Evolutionary conservation across 2,329 filamentous ascomycete genomes (phyloP).

Genomic region (Talaromyces sp.): DNA sequence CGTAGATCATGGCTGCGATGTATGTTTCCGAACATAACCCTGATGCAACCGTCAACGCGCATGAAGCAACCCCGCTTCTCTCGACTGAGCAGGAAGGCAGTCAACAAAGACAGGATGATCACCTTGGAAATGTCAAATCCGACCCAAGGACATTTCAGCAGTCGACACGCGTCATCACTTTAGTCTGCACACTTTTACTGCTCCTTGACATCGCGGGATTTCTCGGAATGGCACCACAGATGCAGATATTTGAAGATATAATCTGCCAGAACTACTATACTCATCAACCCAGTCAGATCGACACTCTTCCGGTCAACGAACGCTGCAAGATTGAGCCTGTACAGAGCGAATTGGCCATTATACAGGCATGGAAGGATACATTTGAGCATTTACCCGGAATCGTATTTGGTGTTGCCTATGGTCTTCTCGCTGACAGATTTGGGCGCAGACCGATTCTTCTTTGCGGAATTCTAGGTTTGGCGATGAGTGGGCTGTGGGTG

Average conservation of each 20-base stretch:
- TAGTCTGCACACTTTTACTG: slow-evolving; percentile 6
- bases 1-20: background rate
- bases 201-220: slow-evolving; percentile 24
- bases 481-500: slow-evolving; percentile 26
- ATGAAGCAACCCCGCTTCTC: background rate
- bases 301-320: slow-evolving; percentile 5
- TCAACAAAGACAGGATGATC: background rate
- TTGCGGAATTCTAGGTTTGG: slow-evolving; percentile 23
- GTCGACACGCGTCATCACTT: background rate
- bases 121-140: background rate
- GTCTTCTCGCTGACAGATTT: slow-evolving; percentile 28
- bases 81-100: background rate
- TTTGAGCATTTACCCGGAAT: slow-evolving; percentile 21
- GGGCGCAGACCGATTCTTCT: slow-evolving; percentile 28
- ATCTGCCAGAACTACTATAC: slow-evolving; percentile 26
- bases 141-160: background rate
- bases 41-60: background rate
- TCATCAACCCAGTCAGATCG: background rate
- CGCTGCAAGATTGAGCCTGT: slow-evolving; percentile 30
- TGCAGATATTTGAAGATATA: slow-evolving; percentile 28
- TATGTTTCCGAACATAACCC: background rate
- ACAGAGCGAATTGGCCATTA: slow-evolving; percentile 30
- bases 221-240: slow-evolving; percentile 26
- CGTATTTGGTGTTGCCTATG: slow-evolving; percentile 28
- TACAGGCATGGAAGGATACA: slow-evolving; percentile 29